Evolutionary conservation across 441 rosid genomes (phyloP), one percentile per base, ranked within the genome.

Genomic region (Dalechampia spathulata): DNA sequence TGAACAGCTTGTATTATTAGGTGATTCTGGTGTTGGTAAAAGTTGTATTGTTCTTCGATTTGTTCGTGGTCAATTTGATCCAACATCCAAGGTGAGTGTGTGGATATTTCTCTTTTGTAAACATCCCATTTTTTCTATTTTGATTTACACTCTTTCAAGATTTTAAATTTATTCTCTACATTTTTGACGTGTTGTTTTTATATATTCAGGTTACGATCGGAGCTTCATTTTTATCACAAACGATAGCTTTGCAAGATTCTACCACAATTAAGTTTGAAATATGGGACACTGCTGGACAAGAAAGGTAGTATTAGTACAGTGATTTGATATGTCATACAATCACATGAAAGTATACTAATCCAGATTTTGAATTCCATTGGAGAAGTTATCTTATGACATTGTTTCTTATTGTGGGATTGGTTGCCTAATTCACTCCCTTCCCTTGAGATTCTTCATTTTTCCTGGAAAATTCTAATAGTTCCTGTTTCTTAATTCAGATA

Each of bases 241-340:
- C 99, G 28, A 82, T 92, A 72, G 88, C 99, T 38, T 75, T 92
- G 80, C 97, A 89, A 77, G 99, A 92, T 73, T 92, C 96, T 61
- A 92, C 99, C 27, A 89, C 96, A 2, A 87, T 92, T 43, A 92
- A 92, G 76, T 89, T 92, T 80, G 99, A 92, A 75, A 92, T 92
- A 73, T 92, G 99, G 99, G 99, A 89, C 65, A 92, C 99, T 57
- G 97, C 97, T 51, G 97, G 99, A 32, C 99, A 92, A 67, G 99
- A 92, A 75, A 86, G 99, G 99, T 92, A 81, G 52, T 61, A 25
- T 54, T 37, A 34, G 14, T 16, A 49, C 49, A 58, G 11, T 50
- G 38, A 40, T 51, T 64, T 15, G 20, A 23, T 21, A 17, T 14
- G 15, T 12, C 11, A 7, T 4, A 42, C 11, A 32, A 39, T 27